phyloP scores from a whole-genome alignment of 768 basidiomycete genomes.

The Tulasnella calospora region DNA sequence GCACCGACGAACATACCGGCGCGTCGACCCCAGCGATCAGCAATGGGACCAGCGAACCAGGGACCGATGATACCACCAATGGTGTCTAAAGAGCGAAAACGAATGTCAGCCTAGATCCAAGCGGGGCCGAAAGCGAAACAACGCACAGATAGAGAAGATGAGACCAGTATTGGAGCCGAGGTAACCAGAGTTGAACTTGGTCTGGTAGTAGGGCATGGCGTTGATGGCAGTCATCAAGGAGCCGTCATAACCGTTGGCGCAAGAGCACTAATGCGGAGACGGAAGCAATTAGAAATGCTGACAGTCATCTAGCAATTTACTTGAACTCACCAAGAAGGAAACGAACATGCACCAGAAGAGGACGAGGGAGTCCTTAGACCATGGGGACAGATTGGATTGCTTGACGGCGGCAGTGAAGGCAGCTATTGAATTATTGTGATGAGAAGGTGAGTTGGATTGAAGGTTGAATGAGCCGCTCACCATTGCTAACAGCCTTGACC shows the following conservation, averaged over 20 bases:
- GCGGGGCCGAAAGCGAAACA: not conserved
- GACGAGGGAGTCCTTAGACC: slow-evolving; percentile 32
- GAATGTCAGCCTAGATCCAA: not conserved
- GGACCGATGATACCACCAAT: slow-evolving; percentile 35
- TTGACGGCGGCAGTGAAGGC: slow-evolving; percentile 38
- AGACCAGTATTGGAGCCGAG: slow-evolving; percentile 31
- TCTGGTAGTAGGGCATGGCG: slow-evolving; percentile 32
- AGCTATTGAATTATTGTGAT: slow-evolving; percentile 7
- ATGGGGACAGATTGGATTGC: slow-evolving; percentile 30
- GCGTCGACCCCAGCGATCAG: slow-evolving; percentile 36
- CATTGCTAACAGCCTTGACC: slow-evolving; percentile 10
- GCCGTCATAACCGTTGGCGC: slow-evolving; percentile 35
- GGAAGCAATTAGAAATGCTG: not conserved
- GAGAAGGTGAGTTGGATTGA: not conserved
- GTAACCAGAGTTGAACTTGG: slow-evolving; percentile 30
- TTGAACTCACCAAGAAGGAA: slow-evolving; percentile 30
- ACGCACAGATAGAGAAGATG: slow-evolving; percentile 34
- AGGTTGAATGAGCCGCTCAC: not conserved
- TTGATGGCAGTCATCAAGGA: slow-evolving; percentile 24
- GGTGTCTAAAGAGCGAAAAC: slow-evolving; percentile 28
- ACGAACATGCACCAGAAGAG: slow-evolving; percentile 34
- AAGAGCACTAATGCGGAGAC: slow-evolving; percentile 28
- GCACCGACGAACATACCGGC: slow-evolving; percentile 36
- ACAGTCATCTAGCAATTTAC: not conserved
- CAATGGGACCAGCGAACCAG: slow-evolving; percentile 35